Percentiles rank a stretch among this genome's conserved stretches.
Evolutionary conservation across 805 yeast genomes (phyloP).

Genomic region (Pichia deserticola): DNA sequence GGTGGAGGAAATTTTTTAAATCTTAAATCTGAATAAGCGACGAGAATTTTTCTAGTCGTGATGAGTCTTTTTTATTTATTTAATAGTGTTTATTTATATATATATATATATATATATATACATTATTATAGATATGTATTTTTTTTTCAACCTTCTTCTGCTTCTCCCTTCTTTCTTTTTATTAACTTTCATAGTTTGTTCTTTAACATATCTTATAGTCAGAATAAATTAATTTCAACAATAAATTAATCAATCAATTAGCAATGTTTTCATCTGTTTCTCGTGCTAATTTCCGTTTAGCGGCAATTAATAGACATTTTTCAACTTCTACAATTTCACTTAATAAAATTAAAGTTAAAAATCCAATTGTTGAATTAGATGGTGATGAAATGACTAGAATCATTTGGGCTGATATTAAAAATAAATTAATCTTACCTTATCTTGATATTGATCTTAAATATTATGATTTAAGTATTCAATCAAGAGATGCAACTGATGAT

Average conservation of each 20-base stretch:
- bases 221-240: too few species aligned
- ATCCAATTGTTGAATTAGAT: constrained; percentile 71
- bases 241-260: neutral
- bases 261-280: constrained; percentile 3
- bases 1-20: too few species aligned
- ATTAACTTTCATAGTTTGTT: too few species aligned
- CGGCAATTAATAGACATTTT: constrained; percentile 17
- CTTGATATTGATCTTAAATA: constrained; percentile 68
- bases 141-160: too few species aligned
- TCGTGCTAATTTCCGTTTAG: constrained; percentile 8
- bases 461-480: constrained; percentile 62
- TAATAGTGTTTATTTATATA: too few species aligned
- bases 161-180: neutral
- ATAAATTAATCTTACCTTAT: constrained; percentile 58
- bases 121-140: too few species aligned
- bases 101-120: too few species aligned
- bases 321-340: constrained; percentile 22
- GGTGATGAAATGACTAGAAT: constrained; percentile 87
- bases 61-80: too few species aligned
- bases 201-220: too few species aligned
- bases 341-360: constrained; percentile 60
- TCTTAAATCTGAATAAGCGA: too few species aligned
- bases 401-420: constrained; percentile 71
- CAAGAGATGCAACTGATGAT: constrained; percentile 66
- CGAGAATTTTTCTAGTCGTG: too few species aligned